phyloP scores from a whole-genome alignment of 73 alveolate genomes.

The Paraurostyla sp. region DNA sequence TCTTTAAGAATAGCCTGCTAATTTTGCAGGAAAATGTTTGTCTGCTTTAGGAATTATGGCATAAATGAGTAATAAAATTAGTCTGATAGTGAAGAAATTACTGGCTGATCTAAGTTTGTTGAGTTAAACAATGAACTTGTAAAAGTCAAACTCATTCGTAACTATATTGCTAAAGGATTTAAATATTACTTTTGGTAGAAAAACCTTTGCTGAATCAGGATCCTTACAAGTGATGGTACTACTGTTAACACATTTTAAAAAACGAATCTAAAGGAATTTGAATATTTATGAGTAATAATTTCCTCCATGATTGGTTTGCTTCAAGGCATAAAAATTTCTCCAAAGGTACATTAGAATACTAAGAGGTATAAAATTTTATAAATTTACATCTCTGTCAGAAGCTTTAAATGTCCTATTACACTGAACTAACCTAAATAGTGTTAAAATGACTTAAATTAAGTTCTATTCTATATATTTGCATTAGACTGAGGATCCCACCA shows the following conservation, averaged over 20 bases:
- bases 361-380: neutral
- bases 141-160: neutral
- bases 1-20: slow-evolving; percentile 9
- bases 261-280: neutral
- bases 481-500: neutral
- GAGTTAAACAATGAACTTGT: slow-evolving; percentile 11
- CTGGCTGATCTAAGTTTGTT: neutral
- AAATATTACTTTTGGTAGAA: neutral
- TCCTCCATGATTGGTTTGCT: neutral
- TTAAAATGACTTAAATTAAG: neutral
- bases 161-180: neutral
- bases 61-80: neutral
- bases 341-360: neutral
- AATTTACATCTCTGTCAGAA: neutral
- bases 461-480: neutral
- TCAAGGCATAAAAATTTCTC: neutral
- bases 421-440: too few species aligned
- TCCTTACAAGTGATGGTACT: neutral
- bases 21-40: neutral
- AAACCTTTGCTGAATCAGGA: neutral
- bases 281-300: neutral
- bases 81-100: neutral
- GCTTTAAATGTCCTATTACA: neutral
- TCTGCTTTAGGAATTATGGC: neutral
- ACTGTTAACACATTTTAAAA: neutral